Base-by-base conservation (phyloP, 2,329 filamentous ascomycete species). In the Ciborinia camelliae region DNA sequence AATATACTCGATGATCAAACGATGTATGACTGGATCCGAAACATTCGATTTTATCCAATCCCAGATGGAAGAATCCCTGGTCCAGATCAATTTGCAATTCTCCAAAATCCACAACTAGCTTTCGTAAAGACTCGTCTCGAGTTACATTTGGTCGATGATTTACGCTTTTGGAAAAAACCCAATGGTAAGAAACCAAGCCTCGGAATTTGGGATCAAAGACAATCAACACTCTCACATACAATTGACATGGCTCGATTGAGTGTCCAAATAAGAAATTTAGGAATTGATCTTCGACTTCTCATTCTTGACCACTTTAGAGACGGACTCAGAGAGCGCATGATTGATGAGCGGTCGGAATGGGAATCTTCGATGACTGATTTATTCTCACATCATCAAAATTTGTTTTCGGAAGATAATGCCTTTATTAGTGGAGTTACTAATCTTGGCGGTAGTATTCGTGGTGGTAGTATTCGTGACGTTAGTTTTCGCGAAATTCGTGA, bases 21-120 rank as follows among this genome's bases (percentile, higher is more conserved):
- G 0, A 83, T 88, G 58, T 85, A 84, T 70, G 79, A 85, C 66
- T 88, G 85, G 84, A 84, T 88, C 48, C 76, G 80, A 65, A 81
- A 84, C 62, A 79, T 81, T 1, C 77, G 74, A 57, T 82, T 87
- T 55, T 71, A 79, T 1, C 69, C 73, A 1, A 64, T 78, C 48
- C 3, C 69, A 48, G 23, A 43, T 4, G 63, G 70, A 1, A 65
- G 63, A 59, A 64, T 73, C 47, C 72, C 77, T 7, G 70, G 68
- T 9, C 68, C 69, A 18, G 77, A 77, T 7, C 82, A 87, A 72
- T 84, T 85, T 76, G 77, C 81, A 2, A 71, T 75, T 35, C 73
- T 87, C 20, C 67, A 72, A 47, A 72, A 71, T 6, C 80, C 82
- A 4, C 82, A 82, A 69, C 77, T 75, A 20, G 73, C 86, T 4